Evolutionary conservation across 116 monocot species (phyloP), one percentile per base, ranked within the genome.

Genomic region (Zostera marina): DNA sequence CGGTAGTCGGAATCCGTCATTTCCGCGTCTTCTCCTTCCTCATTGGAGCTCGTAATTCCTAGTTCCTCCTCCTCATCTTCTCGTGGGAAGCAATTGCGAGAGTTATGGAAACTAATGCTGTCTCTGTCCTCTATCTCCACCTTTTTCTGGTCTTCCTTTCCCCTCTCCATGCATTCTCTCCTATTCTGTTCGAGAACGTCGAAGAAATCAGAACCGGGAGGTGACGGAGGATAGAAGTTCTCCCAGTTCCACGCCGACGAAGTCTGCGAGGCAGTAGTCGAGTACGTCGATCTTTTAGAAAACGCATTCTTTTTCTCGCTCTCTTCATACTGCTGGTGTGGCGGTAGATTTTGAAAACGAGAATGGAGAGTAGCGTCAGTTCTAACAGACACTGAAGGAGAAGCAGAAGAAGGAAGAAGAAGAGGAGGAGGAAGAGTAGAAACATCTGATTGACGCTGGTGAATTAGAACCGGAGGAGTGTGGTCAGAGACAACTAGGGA

Each of bases 241-340:
- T 98, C 96, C 96, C 96, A 98, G 68, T 98, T 80, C 96, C 89
- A 98, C 46, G 61, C 76, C 14, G 96, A 98, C 39, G 96, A 98
- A 0, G 85, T 66, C 71, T 82, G 82, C 8, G 94, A 89, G 0
- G 88, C 79, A 1, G 88, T 88, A 22, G 70, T 39, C 25, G 84
- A 53, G 65, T 64, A 82, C 23, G 60, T 68, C 11, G 71, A 70
- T 25, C 22, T 47, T n/a, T 46, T 47, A 15, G 44, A 39, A 13
- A 61, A 61, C n/a, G 45, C 21, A 20, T 47, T 61, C 47, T 14
- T 47, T 15, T 47, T 47, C 58, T 17, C 53, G n/a, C 21, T 2
- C 19, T 53, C 53, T 32, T n/a, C n/a, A n/a, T 9, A 54, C 22
- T 54, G 9, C 13, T 58, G 32, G 26, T 20, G n/a, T 58, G 55